Percentiles rank a stretch among this genome's conserved stretches.
These are phyloP conservation scores for Naumovozyma castellii DNA, from an alignment of 805 yeast genomes.

Conservation along the genomic window DNA sequence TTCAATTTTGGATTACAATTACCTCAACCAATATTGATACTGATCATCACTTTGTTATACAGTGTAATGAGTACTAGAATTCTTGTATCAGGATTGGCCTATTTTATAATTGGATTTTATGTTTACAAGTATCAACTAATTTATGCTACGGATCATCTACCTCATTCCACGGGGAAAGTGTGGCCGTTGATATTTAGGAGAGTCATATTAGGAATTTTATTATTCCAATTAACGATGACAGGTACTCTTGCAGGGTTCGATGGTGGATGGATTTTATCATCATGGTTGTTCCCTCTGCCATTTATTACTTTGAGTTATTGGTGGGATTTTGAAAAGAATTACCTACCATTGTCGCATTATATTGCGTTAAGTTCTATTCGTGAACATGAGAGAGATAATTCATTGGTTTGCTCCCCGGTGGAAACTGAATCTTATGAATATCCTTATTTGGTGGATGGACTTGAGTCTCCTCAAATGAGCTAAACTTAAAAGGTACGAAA, in stretches of 20 bases:
- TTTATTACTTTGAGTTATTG: constrained; percentile 52
- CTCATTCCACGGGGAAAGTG: constrained; percentile 92
- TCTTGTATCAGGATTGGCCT: constrained; percentile 70
- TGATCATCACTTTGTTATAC: constrained; percentile 77
- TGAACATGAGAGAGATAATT: constrained; percentile 31
- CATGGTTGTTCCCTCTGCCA: constrained; percentile 69
- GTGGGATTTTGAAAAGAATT: constrained; percentile 75
- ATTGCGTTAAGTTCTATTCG: constrained; percentile 80
- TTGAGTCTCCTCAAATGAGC: constrained; percentile 84
- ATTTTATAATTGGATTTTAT: constrained; percentile 76
- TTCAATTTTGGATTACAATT: constrained; percentile 85
- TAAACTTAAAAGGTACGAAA: constrained; percentile 1
- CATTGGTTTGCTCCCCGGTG: constrained; percentile 12
- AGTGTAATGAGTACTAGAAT: constrained; percentile 86
- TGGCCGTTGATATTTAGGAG: constrained; percentile 89
- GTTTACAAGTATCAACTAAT: constrained; percentile 86
- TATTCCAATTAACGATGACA: constrained; percentile 88
- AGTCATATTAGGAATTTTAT: constrained; percentile 64
- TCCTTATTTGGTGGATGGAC: constrained; percentile 55
- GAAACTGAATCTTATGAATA: constrained; percentile 54
- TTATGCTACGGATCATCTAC: constrained; percentile 88
- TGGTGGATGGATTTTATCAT: constrained; percentile 67
- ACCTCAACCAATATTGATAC: constrained; percentile 83
- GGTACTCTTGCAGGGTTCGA: constrained; percentile 76
- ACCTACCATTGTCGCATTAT: constrained; percentile 70